phyloP scores from a whole-genome alignment of 1,139 yeast species.

The Keqinozyma sinolaborantium region DNA sequence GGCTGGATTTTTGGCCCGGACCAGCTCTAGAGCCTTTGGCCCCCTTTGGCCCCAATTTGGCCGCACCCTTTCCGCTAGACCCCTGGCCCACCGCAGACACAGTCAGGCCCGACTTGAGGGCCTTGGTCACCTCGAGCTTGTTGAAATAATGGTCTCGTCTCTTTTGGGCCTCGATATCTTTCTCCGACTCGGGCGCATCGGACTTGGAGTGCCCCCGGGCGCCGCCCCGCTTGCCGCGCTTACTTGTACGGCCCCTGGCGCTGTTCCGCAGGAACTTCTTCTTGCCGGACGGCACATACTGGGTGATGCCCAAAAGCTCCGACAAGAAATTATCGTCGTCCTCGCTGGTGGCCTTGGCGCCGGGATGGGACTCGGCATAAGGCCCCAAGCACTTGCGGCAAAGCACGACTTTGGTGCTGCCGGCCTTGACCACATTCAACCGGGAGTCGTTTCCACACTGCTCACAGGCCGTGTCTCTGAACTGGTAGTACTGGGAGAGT shows the following conservation, averaged over 20 bases:
- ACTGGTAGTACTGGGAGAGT: conserved; percentile 43
- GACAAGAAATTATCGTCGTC: conserved; percentile 45
- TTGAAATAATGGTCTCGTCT: conserved; percentile 37
- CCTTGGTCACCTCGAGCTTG: conserved; percentile 28
- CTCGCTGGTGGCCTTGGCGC: conserved; percentile 36
- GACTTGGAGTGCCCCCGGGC: conserved; percentile 20
- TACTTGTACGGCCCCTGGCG: conserved; percentile 20
- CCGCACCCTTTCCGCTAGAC: too few species aligned
- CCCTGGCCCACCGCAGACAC: conserved; percentile 39
- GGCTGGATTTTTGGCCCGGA: too few species aligned
- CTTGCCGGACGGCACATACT: conserved; percentile 22
- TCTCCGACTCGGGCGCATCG: conserved; percentile 25
- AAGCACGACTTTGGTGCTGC: conserved; percentile 22
- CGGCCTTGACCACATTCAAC: conserved; percentile 32
- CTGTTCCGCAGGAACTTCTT: conserved; percentile 11
- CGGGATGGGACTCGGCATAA: conserved; percentile 11
- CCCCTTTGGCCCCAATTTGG: conserved; percentile 4
- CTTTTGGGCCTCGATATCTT: conserved; percentile 24
- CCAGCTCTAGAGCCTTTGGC: conserved; percentile 5
- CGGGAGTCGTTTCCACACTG: conserved; percentile 39
- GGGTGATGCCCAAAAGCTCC: conserved; percentile 49
- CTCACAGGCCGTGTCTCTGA: conserved; percentile 49
- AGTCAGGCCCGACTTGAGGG: conserved; percentile 39
- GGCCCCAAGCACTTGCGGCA: conserved; percentile 42
- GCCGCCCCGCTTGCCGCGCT: conserved; percentile 21